Conservation (phyloP, 2,329 filamentous ascomycete genomes). For the Sarocladium kiliense region DNA sequence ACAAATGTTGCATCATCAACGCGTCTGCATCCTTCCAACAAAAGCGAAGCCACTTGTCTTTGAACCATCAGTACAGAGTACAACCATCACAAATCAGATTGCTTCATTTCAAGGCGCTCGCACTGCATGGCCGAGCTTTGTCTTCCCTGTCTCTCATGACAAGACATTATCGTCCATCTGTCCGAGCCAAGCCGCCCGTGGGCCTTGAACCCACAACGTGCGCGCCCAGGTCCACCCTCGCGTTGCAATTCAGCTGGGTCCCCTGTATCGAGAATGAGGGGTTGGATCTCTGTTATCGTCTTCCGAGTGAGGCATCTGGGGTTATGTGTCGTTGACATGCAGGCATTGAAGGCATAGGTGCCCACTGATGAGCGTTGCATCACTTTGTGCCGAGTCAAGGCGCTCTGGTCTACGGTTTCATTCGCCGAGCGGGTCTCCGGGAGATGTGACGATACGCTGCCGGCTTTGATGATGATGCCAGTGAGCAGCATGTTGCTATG, state of each 20-base stretch:
- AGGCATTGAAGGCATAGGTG: not conserved
- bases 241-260: not conserved
- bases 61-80: too few species aligned
- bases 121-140: not conserved
- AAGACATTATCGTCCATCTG: not conserved
- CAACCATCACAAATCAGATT: too few species aligned
- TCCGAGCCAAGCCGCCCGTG: constrained; percentile 1
- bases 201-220: not conserved
- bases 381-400: constrained; percentile 1
- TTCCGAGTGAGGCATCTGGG: not conserved
- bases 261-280: not conserved
- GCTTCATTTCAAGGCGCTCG: too few species aligned
- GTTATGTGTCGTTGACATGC: not conserved
- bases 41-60: too few species aligned
- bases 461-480: too few species aligned
- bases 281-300: not conserved
- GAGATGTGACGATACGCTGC: not conserved
- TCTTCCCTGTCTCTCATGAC: not conserved
- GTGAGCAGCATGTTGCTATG: not conserved
- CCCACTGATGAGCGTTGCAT: not conserved
- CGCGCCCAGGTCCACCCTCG: not conserved
- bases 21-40: too few species aligned
- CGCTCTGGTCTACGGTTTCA: not conserved
- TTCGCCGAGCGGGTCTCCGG: not conserved
- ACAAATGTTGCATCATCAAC: too few species aligned